Percentiles rank a stretch among this genome's conserved stretches.
These are phyloP conservation scores for Suhomyces bokatorum DNA, from an alignment of 1,139 yeast genomes.

Conservation along the genomic window DNA sequence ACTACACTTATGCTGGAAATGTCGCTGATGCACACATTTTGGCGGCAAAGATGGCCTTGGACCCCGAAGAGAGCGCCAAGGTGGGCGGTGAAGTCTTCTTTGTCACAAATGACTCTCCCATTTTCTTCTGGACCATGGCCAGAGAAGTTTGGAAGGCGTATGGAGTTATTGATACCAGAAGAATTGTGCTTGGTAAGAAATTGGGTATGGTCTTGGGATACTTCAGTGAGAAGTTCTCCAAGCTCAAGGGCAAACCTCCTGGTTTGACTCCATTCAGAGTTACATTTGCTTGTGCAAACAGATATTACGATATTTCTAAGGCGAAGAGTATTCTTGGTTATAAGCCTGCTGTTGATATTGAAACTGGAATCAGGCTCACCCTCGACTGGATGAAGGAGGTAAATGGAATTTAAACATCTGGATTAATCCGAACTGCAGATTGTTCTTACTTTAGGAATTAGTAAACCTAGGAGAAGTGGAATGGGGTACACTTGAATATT, in stretches of 20 bases:
- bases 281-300: constrained; percentile 86
- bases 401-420: background rate
- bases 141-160: constrained; percentile 97
- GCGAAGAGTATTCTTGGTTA: constrained; percentile 81
- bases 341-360: constrained; percentile 75
- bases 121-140: constrained; percentile 96
- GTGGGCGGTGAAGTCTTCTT: constrained; percentile 89
- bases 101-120: constrained; percentile 90
- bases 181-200: constrained; percentile 68
- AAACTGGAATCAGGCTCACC: constrained; percentile 78
- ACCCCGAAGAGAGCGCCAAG: constrained; percentile 33
- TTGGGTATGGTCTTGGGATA: constrained; percentile 81
- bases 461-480: too few species aligned
- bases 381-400: constrained; percentile 81
- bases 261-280: constrained; percentile 97
- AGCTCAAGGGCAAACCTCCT: constrained; percentile 76
- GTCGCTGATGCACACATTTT: constrained; percentile 96
- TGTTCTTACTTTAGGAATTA: too few species aligned
- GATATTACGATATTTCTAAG: constrained; percentile 89
- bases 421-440: background rate
- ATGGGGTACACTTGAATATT: background rate
- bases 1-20: constrained; percentile 98
- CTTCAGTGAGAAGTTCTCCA: constrained; percentile 70
- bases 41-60: constrained; percentile 76
- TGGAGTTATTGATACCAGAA: constrained; percentile 72